Base-by-base conservation (phyloP, 352 stramenopile species). In the Globisporangium uncinulatum region DNA sequence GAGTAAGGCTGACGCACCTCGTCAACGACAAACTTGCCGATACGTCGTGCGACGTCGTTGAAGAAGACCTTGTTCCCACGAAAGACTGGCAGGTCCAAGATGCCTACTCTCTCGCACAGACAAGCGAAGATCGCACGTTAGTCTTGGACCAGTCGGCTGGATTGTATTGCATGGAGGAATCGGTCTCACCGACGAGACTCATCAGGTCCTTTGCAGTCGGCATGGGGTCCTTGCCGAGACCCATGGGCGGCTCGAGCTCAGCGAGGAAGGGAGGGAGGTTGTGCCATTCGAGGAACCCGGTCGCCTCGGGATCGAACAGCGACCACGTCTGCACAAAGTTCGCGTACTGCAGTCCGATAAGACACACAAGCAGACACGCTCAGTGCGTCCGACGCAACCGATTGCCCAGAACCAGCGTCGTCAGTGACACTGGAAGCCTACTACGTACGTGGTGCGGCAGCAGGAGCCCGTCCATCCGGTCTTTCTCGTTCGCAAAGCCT, bases 281-380 rank as follows among this genome's bases (percentile, higher is more conserved):
- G 43, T 90, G 69, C 64, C 82, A 89, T 15, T 86, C 70, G 6
- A 96, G 78, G 45, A 89, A 92, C 3, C 79, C 83, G 7, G 84
- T 94, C 36, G 86, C 89, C 39, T 94, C 72, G 4, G 86, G 85
- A 54, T 97, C 90, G 62, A 89, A 94, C 42, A 69, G 42, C 1
- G 70, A 66, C 90, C 90, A 97, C 5, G 70, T 77, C 4, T 52
- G 61, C 3, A 81, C 66, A 69, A 97, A 97, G 8, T 79, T 73
- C 19, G 93, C 73, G 45, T 96, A 86, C 77, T 96, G 51, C 20
- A 37, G 15, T 54, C 17, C 19, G 19, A 44, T 14, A 14, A 21
- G 46, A 29, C 24, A 29, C 24, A 29, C 24, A 29, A 29, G 24
- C 24, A 29, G 24, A 29, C 24, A 29, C 24, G 24, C 24, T 31